Evolutionary conservation across 257 asterid species (phyloP).

Genomic region (Apocynum venetum): DNA sequence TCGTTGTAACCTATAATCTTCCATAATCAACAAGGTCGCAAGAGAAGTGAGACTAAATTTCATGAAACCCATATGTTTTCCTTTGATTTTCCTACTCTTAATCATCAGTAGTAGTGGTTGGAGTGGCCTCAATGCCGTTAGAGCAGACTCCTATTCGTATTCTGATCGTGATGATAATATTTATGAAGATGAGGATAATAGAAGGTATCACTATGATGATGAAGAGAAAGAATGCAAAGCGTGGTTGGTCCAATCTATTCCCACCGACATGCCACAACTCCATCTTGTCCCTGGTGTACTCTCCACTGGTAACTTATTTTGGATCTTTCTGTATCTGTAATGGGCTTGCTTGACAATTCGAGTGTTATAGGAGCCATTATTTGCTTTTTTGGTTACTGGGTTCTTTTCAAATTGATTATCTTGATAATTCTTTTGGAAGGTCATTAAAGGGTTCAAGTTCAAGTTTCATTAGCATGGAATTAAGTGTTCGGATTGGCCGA

Average conservation of each 20-base stretch:
- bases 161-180: background rate
- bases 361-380: background rate
- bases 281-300: conserved; percentile 65
- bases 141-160: conserved; percentile 6
- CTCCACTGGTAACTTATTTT: conserved; percentile 46
- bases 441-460: background rate
- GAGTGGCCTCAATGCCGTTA: background rate
- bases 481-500: background rate
- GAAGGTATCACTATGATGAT: background rate
- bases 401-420: conserved; percentile 3
- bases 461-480: background rate
- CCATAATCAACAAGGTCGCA: background rate
- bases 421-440: background rate
- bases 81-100: conserved; percentile 1
- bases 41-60: background rate
- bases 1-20: no score
- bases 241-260: conserved; percentile 86
- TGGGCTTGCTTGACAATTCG: background rate
- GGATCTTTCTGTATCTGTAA: background rate
- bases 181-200: background rate
- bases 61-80: background rate
- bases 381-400: background rate
- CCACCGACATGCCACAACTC: conserved; percentile 75
- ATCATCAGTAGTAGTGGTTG: background rate
- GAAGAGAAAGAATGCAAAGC: conserved; percentile 49